Conservation (phyloP, 169 alveolate species). For the Plasmodium relictum region DNA sequence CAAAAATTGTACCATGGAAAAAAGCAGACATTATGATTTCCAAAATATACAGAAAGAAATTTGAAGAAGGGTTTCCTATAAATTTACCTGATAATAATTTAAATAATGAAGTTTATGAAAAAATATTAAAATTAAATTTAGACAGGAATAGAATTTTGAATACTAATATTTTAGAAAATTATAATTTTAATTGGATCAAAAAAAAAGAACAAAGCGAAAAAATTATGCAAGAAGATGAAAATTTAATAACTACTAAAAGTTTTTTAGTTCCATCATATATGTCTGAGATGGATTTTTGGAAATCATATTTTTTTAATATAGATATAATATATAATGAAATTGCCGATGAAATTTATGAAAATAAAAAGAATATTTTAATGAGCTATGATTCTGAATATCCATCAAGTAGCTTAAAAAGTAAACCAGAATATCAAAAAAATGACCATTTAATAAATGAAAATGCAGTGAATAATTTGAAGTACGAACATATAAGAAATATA, state of each 20-base stretch:
- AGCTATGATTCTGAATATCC: neutral
- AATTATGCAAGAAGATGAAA: conserved; percentile 35
- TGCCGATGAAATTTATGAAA: conserved; percentile 55
- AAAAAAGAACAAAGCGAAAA: conserved; percentile 76
- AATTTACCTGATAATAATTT: conserved; percentile 46
- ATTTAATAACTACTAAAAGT: conserved; percentile 37
- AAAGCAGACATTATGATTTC: conserved; percentile 76
- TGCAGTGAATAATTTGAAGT: neutral
- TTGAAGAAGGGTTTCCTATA: conserved; percentile 44
- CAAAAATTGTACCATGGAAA: conserved; percentile 77
- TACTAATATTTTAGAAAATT: conserved; percentile 55
- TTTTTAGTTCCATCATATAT: conserved; percentile 56
- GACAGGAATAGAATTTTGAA: conserved; percentile 54
- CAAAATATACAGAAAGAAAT: conserved; percentile 72
- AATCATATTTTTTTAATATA: conserved; percentile 62
- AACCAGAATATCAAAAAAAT: neutral
- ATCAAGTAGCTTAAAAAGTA: neutral
- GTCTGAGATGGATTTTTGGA: conserved; percentile 70
- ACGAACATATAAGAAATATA: too few species aligned
- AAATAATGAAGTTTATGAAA: conserved; percentile 38
- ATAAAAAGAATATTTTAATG: conserved; percentile 1
- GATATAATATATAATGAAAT: conserved; percentile 73
- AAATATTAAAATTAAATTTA: conserved; percentile 61
- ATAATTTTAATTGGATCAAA: conserved; percentile 62
- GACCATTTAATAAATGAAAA: neutral